Percentiles rank a stretch among this genome's conserved stretches.
Evolutionary conservation across 495 filamentous ascomycete species (phyloP).

Genomic region (Podospora tetraspora): DNA sequence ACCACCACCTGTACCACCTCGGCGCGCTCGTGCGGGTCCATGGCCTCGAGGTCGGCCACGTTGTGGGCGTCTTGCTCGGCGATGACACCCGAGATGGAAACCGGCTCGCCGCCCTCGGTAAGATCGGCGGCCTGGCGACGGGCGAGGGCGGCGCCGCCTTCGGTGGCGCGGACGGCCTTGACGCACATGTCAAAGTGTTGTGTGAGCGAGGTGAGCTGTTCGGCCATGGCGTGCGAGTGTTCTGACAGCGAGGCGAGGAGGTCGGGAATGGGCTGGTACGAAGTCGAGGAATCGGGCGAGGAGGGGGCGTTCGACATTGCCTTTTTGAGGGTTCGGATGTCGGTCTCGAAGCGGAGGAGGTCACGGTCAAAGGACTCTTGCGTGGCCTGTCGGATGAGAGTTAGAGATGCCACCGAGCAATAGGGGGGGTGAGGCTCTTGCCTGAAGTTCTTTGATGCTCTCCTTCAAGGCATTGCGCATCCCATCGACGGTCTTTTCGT

Average conservation of each 20-base stretch:
- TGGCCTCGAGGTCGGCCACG: constrained; percentile 58
- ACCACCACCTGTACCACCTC: constrained; percentile 80
- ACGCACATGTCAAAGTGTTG: constrained; percentile 92
- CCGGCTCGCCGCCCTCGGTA: constrained; percentile 54
- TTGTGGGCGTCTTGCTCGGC: constrained; percentile 55
- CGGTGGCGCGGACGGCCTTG: constrained; percentile 84
- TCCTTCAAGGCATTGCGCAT: constrained; percentile 61
- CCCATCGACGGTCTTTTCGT: constrained; percentile 68
- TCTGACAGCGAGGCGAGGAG: constrained; percentile 68
- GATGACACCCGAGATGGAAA: constrained; percentile 53
- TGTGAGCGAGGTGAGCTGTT: constrained; percentile 74
- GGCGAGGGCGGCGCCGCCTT: constrained; percentile 75
- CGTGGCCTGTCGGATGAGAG: constrained; percentile 36
- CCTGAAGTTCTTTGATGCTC: constrained; percentile 54
- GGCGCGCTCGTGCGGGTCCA: constrained; percentile 67
- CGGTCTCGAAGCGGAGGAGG: constrained; percentile 56
- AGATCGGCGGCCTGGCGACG: constrained; percentile 49
- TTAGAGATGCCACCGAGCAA: not conserved
- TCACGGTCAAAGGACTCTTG: constrained; percentile 59
- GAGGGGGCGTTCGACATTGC: constrained; percentile 30
- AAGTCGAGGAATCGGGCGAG: constrained; percentile 35
- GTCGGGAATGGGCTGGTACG: constrained; percentile 53
- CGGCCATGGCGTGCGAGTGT: constrained; percentile 79
- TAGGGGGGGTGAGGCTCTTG: constrained; percentile 15
- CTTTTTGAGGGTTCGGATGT: constrained; percentile 46